Evolutionary conservation across 2,329 filamentous ascomycete genomes (phyloP), one percentile per base, ranked within the genome.

Genomic region (Alternaria incomplexa): DNA sequence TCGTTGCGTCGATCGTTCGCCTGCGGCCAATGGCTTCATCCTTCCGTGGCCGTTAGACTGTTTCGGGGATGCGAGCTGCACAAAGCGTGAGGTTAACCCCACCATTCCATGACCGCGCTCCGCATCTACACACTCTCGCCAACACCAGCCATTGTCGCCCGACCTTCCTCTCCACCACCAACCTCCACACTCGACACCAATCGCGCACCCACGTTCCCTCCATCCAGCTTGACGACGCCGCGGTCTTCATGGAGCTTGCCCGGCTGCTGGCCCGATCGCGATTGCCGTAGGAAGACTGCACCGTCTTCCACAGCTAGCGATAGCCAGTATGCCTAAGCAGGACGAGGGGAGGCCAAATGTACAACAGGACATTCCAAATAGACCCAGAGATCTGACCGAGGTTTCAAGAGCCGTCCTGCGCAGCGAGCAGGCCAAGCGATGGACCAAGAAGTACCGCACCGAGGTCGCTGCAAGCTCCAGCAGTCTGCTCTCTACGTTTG

Each of bases 381-480:
- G 66, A 74, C 80, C 77, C 71, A 76, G 76, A 76, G 79, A 80
- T 81, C 77, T 82, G 30, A 73, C 70, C 26, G 68, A 73, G 30
- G 73, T 79, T 12, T 79, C 77, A 43, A 71, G 73, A 40, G 67
- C 75, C 11, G 71, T 80, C 12, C 62, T 80, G 68, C 70, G 78
- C 52, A 80, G 77, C 67, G 79, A 82, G 60, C 79, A 83, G 64
- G 78, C 82, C 52, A 85, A 83, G 73, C 78, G 75, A 73, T 90
- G 90, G 83, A 84, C 91, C 74, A 93, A 93, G 82, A 87, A 86
- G 70, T 95, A 96, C 80, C 88, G 91, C 68, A 94, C 91, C 52
- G 91, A 95, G 81, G 89, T 96, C 69, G 89, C 92, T 64, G 92
- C 93, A 47, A 91, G 90, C 80, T 85, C 89, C 43, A 91, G 90